Evolutionary conservation across 2,329 filamentous ascomycete species (phyloP).

Genomic region (Eutypa lata): DNA sequence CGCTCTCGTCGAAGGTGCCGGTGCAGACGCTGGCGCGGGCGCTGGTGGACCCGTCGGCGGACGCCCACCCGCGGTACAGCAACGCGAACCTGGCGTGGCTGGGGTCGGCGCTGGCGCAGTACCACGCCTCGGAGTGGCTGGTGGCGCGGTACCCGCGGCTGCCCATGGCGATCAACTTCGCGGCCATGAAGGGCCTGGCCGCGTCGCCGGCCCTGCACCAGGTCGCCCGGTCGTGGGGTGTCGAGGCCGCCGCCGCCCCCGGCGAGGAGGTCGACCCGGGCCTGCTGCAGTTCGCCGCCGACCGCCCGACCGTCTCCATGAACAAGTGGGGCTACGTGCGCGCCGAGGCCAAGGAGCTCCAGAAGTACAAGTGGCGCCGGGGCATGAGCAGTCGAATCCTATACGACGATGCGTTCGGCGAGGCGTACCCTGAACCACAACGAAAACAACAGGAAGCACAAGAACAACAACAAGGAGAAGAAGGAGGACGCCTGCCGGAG

Average conservation of each 20-base stretch:
- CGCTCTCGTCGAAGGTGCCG: slow-evolving; percentile 77
- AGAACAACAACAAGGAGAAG: slow-evolving; percentile 8
- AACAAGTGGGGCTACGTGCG: slow-evolving; percentile 51
- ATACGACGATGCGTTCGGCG: slow-evolving; percentile 82
- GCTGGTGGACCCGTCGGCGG: slow-evolving; percentile 82
- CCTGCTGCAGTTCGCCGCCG: slow-evolving; percentile 72
- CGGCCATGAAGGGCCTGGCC: slow-evolving; percentile 79
- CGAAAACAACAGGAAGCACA: background rate
- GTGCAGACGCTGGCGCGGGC: slow-evolving; percentile 81
- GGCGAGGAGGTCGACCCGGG: slow-evolving; percentile 91
- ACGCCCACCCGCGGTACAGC: slow-evolving; percentile 78
- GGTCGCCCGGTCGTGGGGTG: slow-evolving; percentile 83
- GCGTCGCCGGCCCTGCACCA: slow-evolving; percentile 71
- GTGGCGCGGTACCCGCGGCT: slow-evolving; percentile 87
- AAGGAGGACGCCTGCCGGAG: slow-evolving; percentile 14
- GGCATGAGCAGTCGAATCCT: slow-evolving; percentile 75
- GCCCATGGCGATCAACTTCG: slow-evolving; percentile 82
- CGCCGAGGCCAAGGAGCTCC: slow-evolving; percentile 43
- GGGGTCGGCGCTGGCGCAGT: slow-evolving; percentile 78
- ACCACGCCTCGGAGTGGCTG: slow-evolving; percentile 85
- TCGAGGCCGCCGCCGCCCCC: slow-evolving; percentile 81
- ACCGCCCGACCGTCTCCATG: slow-evolving; percentile 41
- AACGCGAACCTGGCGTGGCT: slow-evolving; percentile 80
- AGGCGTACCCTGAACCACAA: slow-evolving; percentile 37
- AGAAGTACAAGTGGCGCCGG: slow-evolving; percentile 57